Base-by-base conservation (phyloP, 805 yeast species). In the Myxozyma kluyveri region DNA sequence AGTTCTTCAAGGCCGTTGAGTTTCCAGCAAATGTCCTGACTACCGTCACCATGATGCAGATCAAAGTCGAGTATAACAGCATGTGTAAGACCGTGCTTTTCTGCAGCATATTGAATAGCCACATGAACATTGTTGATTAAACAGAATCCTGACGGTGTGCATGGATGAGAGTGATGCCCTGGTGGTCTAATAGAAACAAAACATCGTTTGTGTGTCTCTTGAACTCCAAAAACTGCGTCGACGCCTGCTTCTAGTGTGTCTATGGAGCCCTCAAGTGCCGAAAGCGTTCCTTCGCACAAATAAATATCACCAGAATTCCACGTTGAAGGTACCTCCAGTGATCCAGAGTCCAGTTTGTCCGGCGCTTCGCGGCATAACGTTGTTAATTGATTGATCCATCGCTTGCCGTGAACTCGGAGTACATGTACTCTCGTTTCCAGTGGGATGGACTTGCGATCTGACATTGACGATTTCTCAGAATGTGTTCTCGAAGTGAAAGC, bases 291-390 rank as follows among this genome's bases (percentile, higher is more conserved):
- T 18, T 82, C 80, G 2, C 83, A 78, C 47, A 87, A 65, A 64
- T 87, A 87, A 29, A 88, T 85, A 63, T 87, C 96, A 12, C 93
- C 93, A 1, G 85, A 76, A 53, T 86, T 85, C 95, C 95, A 87
- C 35, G 77, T 78, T 4, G 78, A 83, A 0, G 95, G 95, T 1
- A 86, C 88, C 67, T 87, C 96, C 2, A 86, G 61, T 61, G 80
- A 72, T 18, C 79, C 78, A 0, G 72, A 67, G 7, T 67, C 67
- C 39, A 86, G 70, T 63, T 82, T 82, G 0, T 64, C 72, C 42
- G 76, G 77, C n/a, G 87, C 79, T 23, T 75, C 79, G 18, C 72
- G 64, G 65, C 93, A 85, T 18, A 86, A 65, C 47, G 78, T 76
- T 50, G 75, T 69, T 19, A 87, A 67, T 52, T 76, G 72, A 24